Evolutionary conservation across 23 red algal species (phyloP), one percentile per base, ranked within the genome.

Genomic region (Gracilaria caudata): DNA sequence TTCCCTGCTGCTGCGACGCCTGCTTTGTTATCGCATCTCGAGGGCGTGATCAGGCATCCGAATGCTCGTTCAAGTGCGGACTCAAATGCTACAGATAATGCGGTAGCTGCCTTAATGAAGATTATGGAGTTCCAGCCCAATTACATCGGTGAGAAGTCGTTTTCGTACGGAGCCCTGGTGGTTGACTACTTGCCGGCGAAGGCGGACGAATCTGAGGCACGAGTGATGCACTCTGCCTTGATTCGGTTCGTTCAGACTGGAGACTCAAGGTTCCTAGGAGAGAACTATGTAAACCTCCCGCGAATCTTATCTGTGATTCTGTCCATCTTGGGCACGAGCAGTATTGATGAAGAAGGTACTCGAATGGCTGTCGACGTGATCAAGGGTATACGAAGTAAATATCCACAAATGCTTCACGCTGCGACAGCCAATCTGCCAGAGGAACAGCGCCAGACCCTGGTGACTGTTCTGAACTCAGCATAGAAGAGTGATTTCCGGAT

Each of bases 41-140:
- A 95, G 63, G 49, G 76, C 20, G 51, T 95, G 43, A 81, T 95
- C 53, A 35, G 65, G 37, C 75, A 78, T 40, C 90, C 82, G 40
- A 78, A 90, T 57, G 45, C 92, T 32, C 84, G 86, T 25, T 61
- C 53, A 21, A 88, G 93, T n/a, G 71, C 26, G 39, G 44, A 28
- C 20, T 90, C 79, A 51, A 44, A 73, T 28, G 87, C 96, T 11
- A 87, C 96, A 2, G 96, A 98, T 55, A 98, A 98, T 37, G 92
- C 94, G 9, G 72, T 94, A 51, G 91, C 89, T 8, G 96, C 96
- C 7, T 63, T 94, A 51, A 35, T 94, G 66, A 94, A 93, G 35
- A 86, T 98, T 33, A 71, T 92, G 45, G 86, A 95, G 49, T 86
- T 83, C 76, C 96, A 95, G 59, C 73, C 89, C 9, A 46, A 70